Evolutionary conservation across 2,329 filamentous ascomycete genomes (phyloP).

Genomic region (Cryphonectria japonica): DNA sequence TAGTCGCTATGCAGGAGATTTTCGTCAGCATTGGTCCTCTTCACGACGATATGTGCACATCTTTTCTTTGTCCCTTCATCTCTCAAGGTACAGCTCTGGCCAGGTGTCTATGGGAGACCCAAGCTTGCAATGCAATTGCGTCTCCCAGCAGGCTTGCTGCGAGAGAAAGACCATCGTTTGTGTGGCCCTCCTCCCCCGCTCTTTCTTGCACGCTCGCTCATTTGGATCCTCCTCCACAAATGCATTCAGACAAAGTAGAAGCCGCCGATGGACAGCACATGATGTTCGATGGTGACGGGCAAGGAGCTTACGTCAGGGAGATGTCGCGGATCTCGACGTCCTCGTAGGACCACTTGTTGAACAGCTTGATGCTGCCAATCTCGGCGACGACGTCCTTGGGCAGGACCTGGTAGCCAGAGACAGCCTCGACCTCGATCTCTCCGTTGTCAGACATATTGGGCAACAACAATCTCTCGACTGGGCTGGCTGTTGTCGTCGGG

Average conservation of each 20-base stretch:
- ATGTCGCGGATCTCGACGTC: conserved; percentile 99
- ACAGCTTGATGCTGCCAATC: conserved; percentile 92
- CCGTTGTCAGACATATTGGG: conserved; percentile 88
- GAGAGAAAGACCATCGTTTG: neutral
- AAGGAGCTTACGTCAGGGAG: conserved; percentile 87
- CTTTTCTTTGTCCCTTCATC: neutral
- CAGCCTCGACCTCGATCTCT: conserved; percentile 90
- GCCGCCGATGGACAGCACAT: neutral
- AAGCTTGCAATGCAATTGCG: neutral
- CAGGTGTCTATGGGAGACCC: conserved; percentile 13
- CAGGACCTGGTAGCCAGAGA: conserved; percentile 75
- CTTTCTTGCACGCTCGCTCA: conserved; percentile 2
- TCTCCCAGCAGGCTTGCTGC: neutral
- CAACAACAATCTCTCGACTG: conserved; percentile 33
- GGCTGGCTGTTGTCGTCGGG: conserved; percentile 25
- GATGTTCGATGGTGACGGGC: conserved; percentile 1
- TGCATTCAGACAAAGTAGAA: conserved; percentile 26
- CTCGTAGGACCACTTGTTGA: conserved; percentile 98
- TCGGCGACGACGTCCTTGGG: conserved; percentile 91
- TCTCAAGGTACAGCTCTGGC: neutral
- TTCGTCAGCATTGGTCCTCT: conserved; percentile 39
- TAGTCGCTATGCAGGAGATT: conserved; percentile 74
- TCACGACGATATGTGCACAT: conserved; percentile 12
- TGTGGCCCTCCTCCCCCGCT: conserved; percentile 6
- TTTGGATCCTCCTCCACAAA: neutral